Base-by-base conservation (phyloP, 495 filamentous ascomycete genomes). In the Podospora anserina region DNA sequence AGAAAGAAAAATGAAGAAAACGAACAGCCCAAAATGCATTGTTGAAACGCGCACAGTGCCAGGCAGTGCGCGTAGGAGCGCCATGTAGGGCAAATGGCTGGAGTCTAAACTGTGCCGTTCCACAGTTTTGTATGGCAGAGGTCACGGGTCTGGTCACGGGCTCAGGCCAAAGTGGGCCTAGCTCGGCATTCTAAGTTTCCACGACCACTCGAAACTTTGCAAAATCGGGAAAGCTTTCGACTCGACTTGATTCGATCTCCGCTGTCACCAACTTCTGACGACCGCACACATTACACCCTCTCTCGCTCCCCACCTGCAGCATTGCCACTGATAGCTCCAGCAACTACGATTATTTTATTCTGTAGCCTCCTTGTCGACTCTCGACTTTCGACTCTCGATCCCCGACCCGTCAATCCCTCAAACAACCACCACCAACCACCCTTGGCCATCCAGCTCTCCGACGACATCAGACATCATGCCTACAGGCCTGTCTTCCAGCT, bases 401-500 rank as follows among this genome's bases (percentile, higher is more conserved):
- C 2, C 34, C 6, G 1, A 39, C 34, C 34, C 4, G 7, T 32
- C 30, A 4, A 32, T 32, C 30, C 30, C 4, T 32, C 30, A 4
- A 32, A 32, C 30, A 32, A 32, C 30, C 30, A 32, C 30, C 30
- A 49, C 39, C 39, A 6, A 49, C 13, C 39, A 49, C 30, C 30
- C 7, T 6, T 11, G 5, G 2, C 39, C 39, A 49, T 49, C 39
- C 39, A 49, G 9, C 13, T 49, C 9, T 3, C 23, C 23, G 23
- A 49, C 7, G 30, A 5, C 30, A 32, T 32, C 44, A 32, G 26
- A 19, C 32, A 74, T 53, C 61, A 93, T 93, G 91, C 86, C 90
- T 80, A 88, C 89, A 77, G 88, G 89, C 80, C 86, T 92, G 73
- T 86, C 90, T 69, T 92, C 91, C 69, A 92, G 89, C 86, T 93